These are phyloP conservation scores for Blastocystis sp. DNA, from an alignment of 352 stramenopile genomes.

Conservation along the genomic window DNA sequence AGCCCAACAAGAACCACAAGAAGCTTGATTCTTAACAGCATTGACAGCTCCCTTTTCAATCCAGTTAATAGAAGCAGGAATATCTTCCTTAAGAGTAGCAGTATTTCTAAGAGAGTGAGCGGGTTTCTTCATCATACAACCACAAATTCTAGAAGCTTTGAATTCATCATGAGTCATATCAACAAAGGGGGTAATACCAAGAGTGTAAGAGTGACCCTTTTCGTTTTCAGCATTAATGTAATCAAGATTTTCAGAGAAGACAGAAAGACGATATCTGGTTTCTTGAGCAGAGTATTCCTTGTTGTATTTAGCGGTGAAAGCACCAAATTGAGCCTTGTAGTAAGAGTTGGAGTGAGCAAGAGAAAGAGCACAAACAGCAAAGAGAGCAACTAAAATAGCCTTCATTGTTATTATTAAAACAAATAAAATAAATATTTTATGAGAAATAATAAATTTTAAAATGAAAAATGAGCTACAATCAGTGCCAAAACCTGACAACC, in stretches of 20 bases:
- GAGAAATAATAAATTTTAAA: too few relatives aligned
- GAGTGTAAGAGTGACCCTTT: slow-evolving; percentile 55
- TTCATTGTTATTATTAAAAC: too few relatives aligned
- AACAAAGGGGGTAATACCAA: slow-evolving; percentile 75
- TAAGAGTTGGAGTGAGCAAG: slow-evolving; percentile 1
- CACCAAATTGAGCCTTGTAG: slow-evolving; percentile 16
- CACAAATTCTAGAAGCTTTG: slow-evolving; percentile 51
- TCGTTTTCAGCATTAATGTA: slow-evolving; percentile 57
- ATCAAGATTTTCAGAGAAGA: slow-evolving; percentile 65
- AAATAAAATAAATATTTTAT: too few relatives aligned
- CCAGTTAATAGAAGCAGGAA: slow-evolving; percentile 75
- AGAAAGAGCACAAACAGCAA: slow-evolving; percentile 16
- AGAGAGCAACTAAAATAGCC: slow-evolving; percentile 16
- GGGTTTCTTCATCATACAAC: slow-evolving; percentile 43
- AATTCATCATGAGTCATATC: slow-evolving; percentile 84
- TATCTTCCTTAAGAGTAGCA: slow-evolving; percentile 38
- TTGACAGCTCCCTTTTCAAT: slow-evolving; percentile 71
- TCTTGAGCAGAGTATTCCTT: slow-evolving; percentile 37
- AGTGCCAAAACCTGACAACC: too few relatives aligned
- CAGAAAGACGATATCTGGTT: slow-evolving; percentile 41
- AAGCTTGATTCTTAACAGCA: slow-evolving; percentile 87
- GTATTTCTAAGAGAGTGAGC: not conserved
- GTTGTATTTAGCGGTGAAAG: slow-evolving; percentile 33
- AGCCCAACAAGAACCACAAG: slow-evolving; percentile 90
- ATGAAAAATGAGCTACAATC: too few relatives aligned